Base-by-base conservation (phyloP, 2,329 filamentous ascomycete species). In the Penicillium sp. region DNA sequence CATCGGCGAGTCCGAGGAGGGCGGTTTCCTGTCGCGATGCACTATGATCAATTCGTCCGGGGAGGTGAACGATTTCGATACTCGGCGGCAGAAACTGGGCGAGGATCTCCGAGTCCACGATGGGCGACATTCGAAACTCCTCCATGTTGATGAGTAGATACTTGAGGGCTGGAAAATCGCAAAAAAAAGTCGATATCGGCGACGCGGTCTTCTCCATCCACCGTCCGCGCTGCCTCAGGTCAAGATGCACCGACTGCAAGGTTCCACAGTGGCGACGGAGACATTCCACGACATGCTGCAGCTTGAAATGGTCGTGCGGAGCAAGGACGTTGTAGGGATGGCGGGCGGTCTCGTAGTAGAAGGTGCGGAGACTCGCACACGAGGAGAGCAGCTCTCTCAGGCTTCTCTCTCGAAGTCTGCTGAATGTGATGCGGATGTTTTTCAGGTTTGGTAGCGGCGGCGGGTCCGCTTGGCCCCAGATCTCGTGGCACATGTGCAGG, bases 361-460 rank as follows among this genome's bases (percentile, higher is more conserved):
- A 63, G 46, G n/a, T 63, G n/a, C 38, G 45, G 30, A 63, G 51
- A 23, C 61, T 21, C 38, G 35, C 29, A 26, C 53, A 63, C 29
- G 57, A 60, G 15, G 8, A 17, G 23, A 60, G 54, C 4, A 62
- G 29, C 2, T 21, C 38, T 55, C 59, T n/a, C 13, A 64, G 58
- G 11, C 44, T 31, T 11, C 51, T 6, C 29, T 54, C 46, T 9
- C 4, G 58, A 8, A 62, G 23, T 11, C 53, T n/a, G 23, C 58
- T 62, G 19, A 7, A 47, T n/a, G 54, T 64, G 30, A 61, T 54
- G 23, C 56, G 29, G 26, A 64, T 21, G 29, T 15, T 23, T 17
- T 56, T 56, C 2, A 64, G 59, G 13, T 59, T 57, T 2, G 62
- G 48, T 19, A 64, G 44, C 13, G 49, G 54, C 26, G 51, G 63